These are phyloP conservation scores for Aureobasidium sp. DNA, from an alignment of 2,329 filamentous ascomycete genomes.

Conservation along the genomic window DNA sequence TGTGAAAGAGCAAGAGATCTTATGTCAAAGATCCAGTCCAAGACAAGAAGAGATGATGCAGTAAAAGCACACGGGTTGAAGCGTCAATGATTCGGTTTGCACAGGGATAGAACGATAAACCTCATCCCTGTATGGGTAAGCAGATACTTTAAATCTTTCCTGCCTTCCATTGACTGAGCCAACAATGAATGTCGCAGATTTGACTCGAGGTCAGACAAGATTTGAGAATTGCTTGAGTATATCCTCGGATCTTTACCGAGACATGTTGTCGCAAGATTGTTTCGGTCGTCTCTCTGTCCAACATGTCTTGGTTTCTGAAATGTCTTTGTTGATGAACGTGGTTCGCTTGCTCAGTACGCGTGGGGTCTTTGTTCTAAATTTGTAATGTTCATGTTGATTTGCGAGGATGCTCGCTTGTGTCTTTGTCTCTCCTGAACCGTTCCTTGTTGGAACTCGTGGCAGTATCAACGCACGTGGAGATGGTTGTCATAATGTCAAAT, in stretches of 20 bases:
- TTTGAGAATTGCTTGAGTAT: slow-evolving; percentile 7
- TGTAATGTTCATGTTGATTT: neutral
- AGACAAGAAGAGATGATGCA: slow-evolving; percentile 1
- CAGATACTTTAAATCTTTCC: neutral
- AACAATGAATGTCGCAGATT: slow-evolving; percentile 17
- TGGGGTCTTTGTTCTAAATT: slow-evolving; percentile 16
- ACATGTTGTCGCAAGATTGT: neutral
- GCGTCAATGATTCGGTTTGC: slow-evolving; percentile 1
- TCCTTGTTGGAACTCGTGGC: neutral
- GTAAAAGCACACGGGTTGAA: slow-evolving; percentile 1
- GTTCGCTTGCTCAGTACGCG: neutral
- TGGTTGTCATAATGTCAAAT: neutral
- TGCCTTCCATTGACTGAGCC: neutral
- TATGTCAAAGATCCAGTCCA: neutral
- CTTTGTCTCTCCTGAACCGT: neutral
- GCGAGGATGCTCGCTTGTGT: neutral
- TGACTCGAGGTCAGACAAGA: neutral
- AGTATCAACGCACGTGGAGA: neutral
- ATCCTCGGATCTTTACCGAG: neutral
- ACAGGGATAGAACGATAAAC: neutral
- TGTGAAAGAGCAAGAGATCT: neutral
- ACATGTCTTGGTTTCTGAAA: neutral
- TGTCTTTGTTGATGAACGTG: slow-evolving; percentile 1
- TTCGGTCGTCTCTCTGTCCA: slow-evolving; percentile 3
- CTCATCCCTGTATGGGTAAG: neutral